Base-by-base conservation (phyloP, 2,329 filamentous ascomycete species). In the Mycosphaerelloides madeirae region DNA sequence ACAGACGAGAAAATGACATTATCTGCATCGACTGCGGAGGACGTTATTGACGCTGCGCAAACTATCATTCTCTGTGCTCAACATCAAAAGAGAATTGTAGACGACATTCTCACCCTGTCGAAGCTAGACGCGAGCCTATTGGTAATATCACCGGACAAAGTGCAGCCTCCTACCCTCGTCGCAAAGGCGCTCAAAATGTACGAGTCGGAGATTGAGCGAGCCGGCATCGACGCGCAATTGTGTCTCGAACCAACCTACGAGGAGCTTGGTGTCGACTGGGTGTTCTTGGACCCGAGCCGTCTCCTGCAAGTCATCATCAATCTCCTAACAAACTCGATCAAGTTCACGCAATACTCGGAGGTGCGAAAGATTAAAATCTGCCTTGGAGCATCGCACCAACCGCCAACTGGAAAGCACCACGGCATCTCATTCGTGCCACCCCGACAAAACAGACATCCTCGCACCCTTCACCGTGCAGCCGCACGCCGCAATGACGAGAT, bases 1-100 rank as follows among this genome's bases (percentile, higher is more conserved):
- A 19, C 49, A 7, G 39, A 53, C 15, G 61, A 66, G 39, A 59
- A 62, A 6, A 33, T 57, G 19, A 46, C 58, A 46, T 9, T 57
- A 13, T 31, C 39, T 3, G 38, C 50, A 7, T 36, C 43, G 9
- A 34, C 46, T 6, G 52, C 49, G 6, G 52, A 60, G 28, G 56
- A 60, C 14, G 43, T 59, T 13, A 31, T 61, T 3, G 59, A 62
- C 36, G 57, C 57, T 5, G 58, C 58, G 4, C 57, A 70, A 31
- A 71, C 68, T 25, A 71, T 74, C 44, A 63, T 69, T 29, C 62
- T 69, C 29, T 74, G 71, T 49, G 68, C 68, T 5, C 64, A 68
- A 19, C 71, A 74, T 44, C 70, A 73, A 44, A 73, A 71, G 48
- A 59, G 68, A 16, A 73, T 74, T 29, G 70, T 74, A 8, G 71